Base-by-base conservation (phyloP, 1,284 basidiomycete genomes). In the Cutaneotrichosporon sp. region DNA sequence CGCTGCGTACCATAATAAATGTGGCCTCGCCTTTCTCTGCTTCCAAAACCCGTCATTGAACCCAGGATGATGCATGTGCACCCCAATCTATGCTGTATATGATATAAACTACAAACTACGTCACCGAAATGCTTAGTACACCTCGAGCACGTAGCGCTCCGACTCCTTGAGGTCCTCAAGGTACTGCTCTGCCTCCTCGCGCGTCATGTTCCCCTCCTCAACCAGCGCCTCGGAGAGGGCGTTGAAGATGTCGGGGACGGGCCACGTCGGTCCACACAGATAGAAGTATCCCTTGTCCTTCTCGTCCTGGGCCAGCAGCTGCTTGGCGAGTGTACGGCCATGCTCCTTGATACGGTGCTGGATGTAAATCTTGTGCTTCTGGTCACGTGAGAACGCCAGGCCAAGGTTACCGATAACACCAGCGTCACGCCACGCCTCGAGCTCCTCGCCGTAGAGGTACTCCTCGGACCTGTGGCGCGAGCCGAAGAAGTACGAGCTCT, bases 401-500 rank as follows among this genome's bases (percentile, higher is more conserved):
- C 97, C 95, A 32, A 92, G 89, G 73, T 89, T 89, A 38, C 91
- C 88, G 80, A 98, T 89, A 67, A 95, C 84, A 56, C 89, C 88
- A 71, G 92, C 91, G 14, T 86, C 83, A 62, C 97, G 87, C 77
- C 84, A 85, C 0, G 84, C 84, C 74, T 85, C 84, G 69, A 86
- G 81, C 66, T 83, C 82, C 70, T 83, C 82, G 42, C 82, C 81
- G 80, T 99, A 99, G 26, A 99, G 88, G 81, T 94, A 99, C 80
- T 99, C 96, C 75, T 93, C 87, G 42, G 90, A 89, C 75, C 91
- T 90, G 81, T 97, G 90, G 63, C 97, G 91, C 65, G 96, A 96
- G 68, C 96, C 96, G 80, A 99, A 99, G 86, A 97, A 99, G 84
- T 99, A 98, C 84, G 98, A 98, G 32, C 92, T 86, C 2, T 94